These are phyloP conservation scores for Dioszegia crocea DNA, from an alignment of 768 basidiomycete species.

Conservation along the genomic window DNA sequence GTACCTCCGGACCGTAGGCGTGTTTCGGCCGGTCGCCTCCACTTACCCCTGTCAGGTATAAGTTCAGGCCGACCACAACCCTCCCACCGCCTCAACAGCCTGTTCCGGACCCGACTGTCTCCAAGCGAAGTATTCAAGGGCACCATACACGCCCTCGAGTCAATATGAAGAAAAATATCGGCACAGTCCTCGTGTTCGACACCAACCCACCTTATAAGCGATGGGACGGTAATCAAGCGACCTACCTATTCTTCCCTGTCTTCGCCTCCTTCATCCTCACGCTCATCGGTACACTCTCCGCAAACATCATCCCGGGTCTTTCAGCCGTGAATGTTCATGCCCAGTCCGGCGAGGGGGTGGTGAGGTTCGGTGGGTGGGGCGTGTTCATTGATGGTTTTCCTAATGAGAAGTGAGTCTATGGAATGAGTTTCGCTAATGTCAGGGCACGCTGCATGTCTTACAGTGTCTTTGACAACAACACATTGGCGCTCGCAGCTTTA, in stretches of 20 bases:
- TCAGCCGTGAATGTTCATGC: slow-evolving; percentile 15
- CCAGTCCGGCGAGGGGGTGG: slow-evolving; percentile 11
- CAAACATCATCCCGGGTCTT: slow-evolving; percentile 31
- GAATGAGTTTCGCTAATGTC: background rate
- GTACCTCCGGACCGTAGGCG: no score
- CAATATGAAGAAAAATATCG: slow-evolving; percentile 19
- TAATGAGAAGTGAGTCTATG: slow-evolving; percentile 14
- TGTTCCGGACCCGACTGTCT: no score
- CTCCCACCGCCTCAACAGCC: no score
- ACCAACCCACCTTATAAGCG: slow-evolving; percentile 15
- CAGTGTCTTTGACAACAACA: slow-evolving; percentile 6
- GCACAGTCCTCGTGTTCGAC: slow-evolving; percentile 20
- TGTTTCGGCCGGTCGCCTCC: no score
- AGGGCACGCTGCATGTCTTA: slow-evolving; percentile 1
- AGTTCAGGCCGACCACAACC: background rate
- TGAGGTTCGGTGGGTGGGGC: slow-evolving; percentile 33
- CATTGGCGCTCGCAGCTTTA: background rate
- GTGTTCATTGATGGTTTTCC: slow-evolving; percentile 28
- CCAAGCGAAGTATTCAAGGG: no score
- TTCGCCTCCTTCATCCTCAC: slow-evolving; percentile 24
- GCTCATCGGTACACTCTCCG: slow-evolving; percentile 23
- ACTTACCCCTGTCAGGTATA: background rate
- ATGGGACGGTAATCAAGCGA: slow-evolving; percentile 38
- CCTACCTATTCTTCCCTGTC: slow-evolving; percentile 35
- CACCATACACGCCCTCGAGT: no score